Base-by-base conservation (phyloP, 176 grass and related monocot genomes). In the Cenchrus americanus region DNA sequence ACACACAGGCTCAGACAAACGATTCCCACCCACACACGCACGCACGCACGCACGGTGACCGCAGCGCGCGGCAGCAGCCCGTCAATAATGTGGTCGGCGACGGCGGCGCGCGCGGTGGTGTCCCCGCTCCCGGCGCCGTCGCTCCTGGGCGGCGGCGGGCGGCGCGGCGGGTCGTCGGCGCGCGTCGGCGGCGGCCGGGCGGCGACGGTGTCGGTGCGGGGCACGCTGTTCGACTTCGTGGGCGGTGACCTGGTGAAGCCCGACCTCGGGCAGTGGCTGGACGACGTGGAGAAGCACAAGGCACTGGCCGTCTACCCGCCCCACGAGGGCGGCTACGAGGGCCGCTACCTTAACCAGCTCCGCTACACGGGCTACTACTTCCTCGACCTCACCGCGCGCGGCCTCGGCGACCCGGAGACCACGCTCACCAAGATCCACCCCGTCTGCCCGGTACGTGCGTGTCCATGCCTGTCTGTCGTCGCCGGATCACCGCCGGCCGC, bases 301-400 rank as follows among this genome's bases (percentile, higher is more conserved):
- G 89, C 89, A 23, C 73, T 98, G 90, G 92, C 92, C 60, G 69
- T 95, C 41, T 95, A 98, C 92, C 75, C 91, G 43, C 92, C 91
- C 68, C 95, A 98, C 77, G 95, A 98, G 90, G 95, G 95, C 79
- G 95, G 95, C 15, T 98, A 98, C 73, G 95, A 98, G 85, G 92
- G 95, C 22, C 90, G 92, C 12, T 98, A 98, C 87, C 92, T 98
- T 41, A 91, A 72, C 89, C 88, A 76, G 27, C 95, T 98, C 82
- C 88, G 89, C 27, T 93, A 94, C 84, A 30, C 95, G 79, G 95
- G 95, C 0, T 98, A 98, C 66, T 88, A 87, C 66, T 98, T 98
- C 85, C 88, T 98, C 73, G 91, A 98, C 87, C 80, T 95, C 71
- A 78, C 95, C 13, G 92, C 95, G 65, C 95, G 89, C 52, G 91